Evolutionary conservation across 1,139 yeast genomes (phyloP), one percentile per base, ranked within the genome.

Genomic region (Blastobotrys aristatus): DNA sequence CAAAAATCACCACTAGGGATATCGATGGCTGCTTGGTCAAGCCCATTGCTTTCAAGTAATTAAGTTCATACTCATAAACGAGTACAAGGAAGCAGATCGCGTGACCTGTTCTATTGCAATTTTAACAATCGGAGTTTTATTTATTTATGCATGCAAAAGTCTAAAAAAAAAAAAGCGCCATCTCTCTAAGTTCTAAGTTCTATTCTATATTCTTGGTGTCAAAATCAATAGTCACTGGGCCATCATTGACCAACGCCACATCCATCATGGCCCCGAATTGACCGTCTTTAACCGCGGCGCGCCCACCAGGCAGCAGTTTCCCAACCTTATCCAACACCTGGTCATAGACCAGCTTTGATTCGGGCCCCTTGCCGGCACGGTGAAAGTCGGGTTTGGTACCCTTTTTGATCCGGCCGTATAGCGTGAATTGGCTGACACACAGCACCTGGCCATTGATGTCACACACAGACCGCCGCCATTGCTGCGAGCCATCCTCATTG

Each of bases 211-310:
- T 16, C 30, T 41, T 44, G 3, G 92, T 82, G 57, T 84, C 90
- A 73, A 81, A 79, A 26, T 80, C 75, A 26, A 84, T 78, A 0
- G 94, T 84, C 6, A 82, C 87, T 0, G 92, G 94, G 4, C 94
- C 94, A 56, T 90, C 97, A 60, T 92, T 92, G 16, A 82, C 80
- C 49, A 90, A 66, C 1, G 76, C 75, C 14, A 92, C 96, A 54
- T 87, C 95, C 98, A 92, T 92, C 96, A 90, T 86, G 7, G 94
- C 97, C 0, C 97, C 98, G 65, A 92, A 92, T 49, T 79, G 74
- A 1, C 98, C 98, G 59, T 88, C 96, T 0, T 73, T 77, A 4
- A 14, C 16, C 6, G 33, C 33, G 4, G 17, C 17, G 8, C 27
- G 27, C 27, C 27, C 27, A 10, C 27, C 27, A 13, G 16, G 16